Percentiles rank a stretch among this genome's conserved stretches.
Conservation (phyloP, 345 rosid genomes). For the Punica granatum region DNA sequence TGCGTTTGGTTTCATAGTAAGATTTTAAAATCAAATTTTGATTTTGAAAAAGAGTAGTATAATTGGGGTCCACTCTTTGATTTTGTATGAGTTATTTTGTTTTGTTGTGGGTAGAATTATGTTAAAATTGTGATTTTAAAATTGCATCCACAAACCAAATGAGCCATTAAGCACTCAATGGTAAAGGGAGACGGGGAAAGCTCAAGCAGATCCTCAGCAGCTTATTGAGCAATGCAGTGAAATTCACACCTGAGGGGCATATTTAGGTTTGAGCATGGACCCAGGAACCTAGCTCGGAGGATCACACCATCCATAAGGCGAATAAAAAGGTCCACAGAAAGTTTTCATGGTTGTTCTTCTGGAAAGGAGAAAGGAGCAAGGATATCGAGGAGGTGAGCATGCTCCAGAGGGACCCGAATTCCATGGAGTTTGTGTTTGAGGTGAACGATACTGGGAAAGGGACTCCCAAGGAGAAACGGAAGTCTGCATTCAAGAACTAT, state of each 20-base stretch:
- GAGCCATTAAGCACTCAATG: slow-evolving; percentile 26
- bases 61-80: too few species aligned
- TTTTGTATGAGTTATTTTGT: too few species aligned
- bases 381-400: slow-evolving; percentile 20
- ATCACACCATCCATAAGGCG: slow-evolving; percentile 24
- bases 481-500: slow-evolving; percentile 66
- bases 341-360: slow-evolving; percentile 16
- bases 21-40: too few species aligned
- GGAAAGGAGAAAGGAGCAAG: slow-evolving; percentile 15
- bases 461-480: slow-evolving; percentile 54
- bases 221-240: slow-evolving; percentile 70
- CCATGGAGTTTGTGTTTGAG: slow-evolving; percentile 56
- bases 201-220: slow-evolving; percentile 56
- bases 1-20: too few species aligned
- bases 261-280: slow-evolving; percentile 54
- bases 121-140: too few species aligned
- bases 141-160: too few species aligned
- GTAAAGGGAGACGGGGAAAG: slow-evolving; percentile 59
- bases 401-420: slow-evolving; percentile 14
- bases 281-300: slow-evolving; percentile 31
- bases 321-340: slow-evolving; percentile 14
- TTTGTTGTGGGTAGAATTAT: too few species aligned
- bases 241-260: slow-evolving; percentile 66
- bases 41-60: too few species aligned
- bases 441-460: slow-evolving; percentile 86